Evolutionary conservation across 768 basidiomycete genomes (phyloP), one percentile per base, ranked within the genome.

Genomic region (Mycena galopus): DNA sequence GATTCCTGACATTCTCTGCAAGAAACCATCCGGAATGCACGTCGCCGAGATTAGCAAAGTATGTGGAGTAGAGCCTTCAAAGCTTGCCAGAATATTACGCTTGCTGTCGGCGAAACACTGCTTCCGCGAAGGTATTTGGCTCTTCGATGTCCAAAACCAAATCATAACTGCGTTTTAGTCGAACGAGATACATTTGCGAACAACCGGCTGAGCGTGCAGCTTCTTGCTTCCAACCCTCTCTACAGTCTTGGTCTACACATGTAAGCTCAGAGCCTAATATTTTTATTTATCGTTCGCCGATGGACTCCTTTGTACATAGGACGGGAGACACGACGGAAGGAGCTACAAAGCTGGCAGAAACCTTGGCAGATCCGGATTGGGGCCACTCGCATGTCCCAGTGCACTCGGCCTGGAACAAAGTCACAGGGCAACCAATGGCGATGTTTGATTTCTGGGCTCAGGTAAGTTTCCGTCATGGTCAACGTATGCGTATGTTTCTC

Each of bases 81-180:
- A 82, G 60, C 75, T 82, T n/a, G 70, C 72, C 16, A 73, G 80
- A 16, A 67, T 80, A 47, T 62, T 82, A 67, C 76, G 79, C 17
- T 57, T 74, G 30, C 77, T 82, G 4, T 75, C 78, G 3, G 74
- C 77, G 5, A 78, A 77, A 50, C 78, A 81, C 56, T 76, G 76
- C 30, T 82, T 79, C 66, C 74, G 75, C 16, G 81, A 82, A 77
- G 77, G 80, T 81, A 33, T 19, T 51, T 64, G 17, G 17, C 10
- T 51, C 19, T 16, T 21, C 17, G 23, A n/a, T 58, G 32, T 50
- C 30, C 29, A 3, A 16, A 72, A 33, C n/a, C 23, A 16, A 33
- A 17, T 29, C 23, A 50, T 64, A 29, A 59, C n/a, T 27, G 5
- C 35, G 7, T 53, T 29, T 39, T 64, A 79, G 78, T 79, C 0